These are phyloP conservation scores for Protostelium mycophagum DNA, from an alignment of 78 protist species.

Conservation along the genomic window DNA sequence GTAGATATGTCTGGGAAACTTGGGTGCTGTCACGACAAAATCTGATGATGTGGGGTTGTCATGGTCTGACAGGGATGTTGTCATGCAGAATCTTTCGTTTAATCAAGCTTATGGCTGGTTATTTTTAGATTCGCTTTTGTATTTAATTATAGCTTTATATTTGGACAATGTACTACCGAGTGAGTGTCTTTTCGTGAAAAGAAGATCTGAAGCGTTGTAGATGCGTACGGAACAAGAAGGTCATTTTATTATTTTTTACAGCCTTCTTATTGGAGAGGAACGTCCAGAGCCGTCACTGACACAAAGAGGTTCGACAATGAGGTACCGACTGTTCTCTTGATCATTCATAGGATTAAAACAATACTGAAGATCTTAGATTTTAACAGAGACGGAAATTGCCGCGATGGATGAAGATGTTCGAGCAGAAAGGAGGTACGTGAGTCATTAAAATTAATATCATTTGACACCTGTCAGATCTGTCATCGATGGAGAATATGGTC, in stretches of 20 bases:
- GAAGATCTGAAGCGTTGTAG: neutral
- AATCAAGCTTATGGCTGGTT: conserved; percentile 19
- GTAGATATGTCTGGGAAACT: neutral
- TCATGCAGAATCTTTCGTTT: conserved; percentile 11
- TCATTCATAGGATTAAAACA: too few relatives aligned
- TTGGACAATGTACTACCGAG: conserved; percentile 46
- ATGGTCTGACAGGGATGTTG: conserved; percentile 29
- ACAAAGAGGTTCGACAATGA: neutral
- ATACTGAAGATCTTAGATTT: too few relatives aligned
- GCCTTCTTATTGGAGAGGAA: conserved; percentile 14
- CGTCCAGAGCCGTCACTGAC: neutral
- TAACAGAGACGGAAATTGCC: neutral
- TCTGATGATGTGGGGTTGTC: conserved; percentile 18
- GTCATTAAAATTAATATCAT: too few relatives aligned
- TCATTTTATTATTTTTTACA: neutral
- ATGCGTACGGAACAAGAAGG: neutral
- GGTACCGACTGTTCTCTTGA: neutral
- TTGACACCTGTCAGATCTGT: too few relatives aligned
- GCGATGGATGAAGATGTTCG: neutral
- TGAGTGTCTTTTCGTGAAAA: conserved; percentile 8
- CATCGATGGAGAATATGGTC: conserved; percentile 5
- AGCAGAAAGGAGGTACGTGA: neutral
- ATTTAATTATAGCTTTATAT: conserved; percentile 29
- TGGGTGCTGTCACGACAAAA: neutral
- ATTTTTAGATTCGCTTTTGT: conserved; percentile 33